Evolutionary conservation across 2,329 filamentous ascomycete genomes (phyloP), one percentile per base, ranked within the genome.

Genomic region (Nemania diffusa): DNA sequence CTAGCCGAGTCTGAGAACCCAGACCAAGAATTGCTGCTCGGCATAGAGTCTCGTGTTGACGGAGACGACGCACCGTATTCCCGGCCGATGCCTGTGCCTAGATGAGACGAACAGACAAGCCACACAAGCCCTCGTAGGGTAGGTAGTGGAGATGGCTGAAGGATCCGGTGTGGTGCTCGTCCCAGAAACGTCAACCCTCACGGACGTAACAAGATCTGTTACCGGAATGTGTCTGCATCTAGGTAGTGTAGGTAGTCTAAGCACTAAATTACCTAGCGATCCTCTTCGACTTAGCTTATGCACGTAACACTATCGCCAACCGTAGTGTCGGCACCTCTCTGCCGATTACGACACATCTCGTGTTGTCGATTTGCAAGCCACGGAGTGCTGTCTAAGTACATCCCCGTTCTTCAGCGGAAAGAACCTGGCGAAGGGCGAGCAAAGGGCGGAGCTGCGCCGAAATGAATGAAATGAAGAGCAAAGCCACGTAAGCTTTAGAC

Each of bases 281-380:
- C 34, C 44, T 27, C 27, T 37, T 68, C 42, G 62, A 37, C 58
- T 44, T 56, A 13, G 62, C 57, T 62, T 60, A 69, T 68, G 65
- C 62, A 62, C 46, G 63, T 66, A 57, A 66, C 56, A 63, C 34
- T 52, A 27, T 57, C n/a, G 40, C 58, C 34, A 56, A 57, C 67
- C 67, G 40, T 57, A 62, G 62, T 42, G 57, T 62, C 64, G 67
- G 67, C 61, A 69, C 20, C 52, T 26, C 40, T 67, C 60, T 64
- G 57, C 67, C 53, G 67, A 67, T 29, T 69, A 52, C 59, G 59
- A 67, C 60, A 44, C 51, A 66, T 57, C 32, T 60, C 44, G 24
- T 57, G 46, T 57, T 8, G 8, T 4, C 22, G 2, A 32, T 9
- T 20, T 22, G 27, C 22, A 32, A n/a, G 9, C 24, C 3, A 15